These are phyloP conservation scores for Colletotrichum costaricense DNA, from an alignment of 2,329 filamentous ascomycete genomes.

Conservation along the genomic window DNA sequence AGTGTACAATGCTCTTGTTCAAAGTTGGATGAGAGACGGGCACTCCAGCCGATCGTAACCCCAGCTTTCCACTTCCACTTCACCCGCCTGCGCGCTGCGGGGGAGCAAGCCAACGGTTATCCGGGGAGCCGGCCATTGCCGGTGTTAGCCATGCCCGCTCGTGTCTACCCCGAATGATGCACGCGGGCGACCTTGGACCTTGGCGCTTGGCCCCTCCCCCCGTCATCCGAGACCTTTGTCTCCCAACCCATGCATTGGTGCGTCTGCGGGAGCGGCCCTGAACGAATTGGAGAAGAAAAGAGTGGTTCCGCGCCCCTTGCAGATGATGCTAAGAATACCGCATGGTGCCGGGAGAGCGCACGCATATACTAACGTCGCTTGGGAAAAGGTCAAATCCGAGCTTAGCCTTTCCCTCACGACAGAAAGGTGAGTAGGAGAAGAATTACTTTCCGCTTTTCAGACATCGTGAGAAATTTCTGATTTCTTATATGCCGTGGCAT, in stretches of 20 bases:
- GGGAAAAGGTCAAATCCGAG: background rate
- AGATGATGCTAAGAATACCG: background rate
- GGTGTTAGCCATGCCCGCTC: constrained; percentile 41
- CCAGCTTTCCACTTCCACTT: background rate
- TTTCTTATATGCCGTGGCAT: background rate
- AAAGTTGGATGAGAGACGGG: background rate
- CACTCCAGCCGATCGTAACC: constrained; percentile 19
- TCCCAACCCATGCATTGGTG: constrained; percentile 20
- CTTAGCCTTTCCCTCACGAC: background rate
- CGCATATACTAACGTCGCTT: background rate
- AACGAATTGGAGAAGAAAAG: constrained; percentile 26
- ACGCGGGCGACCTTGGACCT: constrained; percentile 11
- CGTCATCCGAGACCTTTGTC: background rate
- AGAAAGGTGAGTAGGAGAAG: background rate
- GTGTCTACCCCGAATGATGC: background rate
- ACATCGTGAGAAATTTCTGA: background rate
- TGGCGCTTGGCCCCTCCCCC: background rate
- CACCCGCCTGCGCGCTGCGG: constrained; percentile 15
- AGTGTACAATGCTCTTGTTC: background rate
- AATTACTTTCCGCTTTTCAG: background rate
- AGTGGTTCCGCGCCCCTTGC: background rate
- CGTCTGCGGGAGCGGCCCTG: constrained; percentile 15
- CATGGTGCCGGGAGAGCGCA: background rate
- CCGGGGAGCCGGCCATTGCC: constrained; percentile 51
- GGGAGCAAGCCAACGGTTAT: constrained; percentile 24